phyloP scores from a whole-genome alignment of 148 eudicot species.

The Cornus controversa region DNA sequence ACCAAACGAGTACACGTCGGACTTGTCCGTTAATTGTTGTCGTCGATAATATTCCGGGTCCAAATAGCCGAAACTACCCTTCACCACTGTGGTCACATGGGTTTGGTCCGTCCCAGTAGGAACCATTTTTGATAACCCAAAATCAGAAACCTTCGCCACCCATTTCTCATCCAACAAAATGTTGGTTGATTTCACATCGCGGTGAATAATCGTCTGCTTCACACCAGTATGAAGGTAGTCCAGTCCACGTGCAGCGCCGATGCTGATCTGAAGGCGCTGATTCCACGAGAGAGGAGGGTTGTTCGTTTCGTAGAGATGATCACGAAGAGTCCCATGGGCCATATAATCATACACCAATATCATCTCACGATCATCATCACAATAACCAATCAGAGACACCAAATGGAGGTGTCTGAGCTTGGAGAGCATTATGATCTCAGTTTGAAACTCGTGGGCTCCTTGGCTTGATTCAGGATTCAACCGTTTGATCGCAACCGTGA shows the following conservation, averaged over 20 bases:
- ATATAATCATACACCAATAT: conserved; percentile 34
- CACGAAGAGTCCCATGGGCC: conserved; percentile 25
- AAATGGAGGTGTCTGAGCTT: conserved; percentile 33
- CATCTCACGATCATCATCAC: conserved; percentile 20
- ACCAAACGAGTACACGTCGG: conserved; percentile 53
- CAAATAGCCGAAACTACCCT: conserved; percentile 48
- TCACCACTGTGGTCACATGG: conserved; percentile 45
- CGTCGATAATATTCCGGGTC: conserved; percentile 47
- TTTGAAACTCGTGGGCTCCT: conserved; percentile 32
- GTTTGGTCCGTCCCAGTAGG: conserved; percentile 6
- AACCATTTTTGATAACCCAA: conserved; percentile 27
- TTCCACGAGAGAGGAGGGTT: conserved; percentile 29
- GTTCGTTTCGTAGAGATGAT: conserved; percentile 25
- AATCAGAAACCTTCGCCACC: conserved; percentile 37
- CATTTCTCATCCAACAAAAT: conserved; percentile 34
- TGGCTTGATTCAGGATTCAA: conserved; percentile 24
- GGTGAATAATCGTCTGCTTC: conserved; percentile 25
- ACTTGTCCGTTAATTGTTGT: conserved; percentile 42
- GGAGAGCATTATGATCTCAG: conserved; percentile 34
- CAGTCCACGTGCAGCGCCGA: conserved; percentile 32
- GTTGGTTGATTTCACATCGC: conserved; percentile 35
- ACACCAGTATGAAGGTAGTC: conserved; percentile 34
- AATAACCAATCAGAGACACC: conserved; percentile 40
- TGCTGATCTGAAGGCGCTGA: conserved; percentile 24
- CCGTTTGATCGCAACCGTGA: conserved; percentile 40